phyloP scores from a whole-genome alignment of 2,329 filamentous ascomycete species.

The Tolypocladium sp. region DNA sequence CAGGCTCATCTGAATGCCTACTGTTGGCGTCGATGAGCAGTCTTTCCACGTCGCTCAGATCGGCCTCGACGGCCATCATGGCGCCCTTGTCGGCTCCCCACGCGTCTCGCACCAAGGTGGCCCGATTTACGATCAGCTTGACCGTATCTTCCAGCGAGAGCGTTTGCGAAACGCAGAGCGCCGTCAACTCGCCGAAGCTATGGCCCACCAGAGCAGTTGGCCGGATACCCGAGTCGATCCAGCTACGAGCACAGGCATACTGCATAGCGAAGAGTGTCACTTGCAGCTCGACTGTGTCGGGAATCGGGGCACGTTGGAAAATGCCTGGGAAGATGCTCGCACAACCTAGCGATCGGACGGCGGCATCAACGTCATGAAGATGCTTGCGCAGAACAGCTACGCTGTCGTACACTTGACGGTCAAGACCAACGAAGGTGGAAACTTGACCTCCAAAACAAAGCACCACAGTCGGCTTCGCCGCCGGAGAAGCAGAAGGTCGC shows the following conservation, averaged over 20 bases:
- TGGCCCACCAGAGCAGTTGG: conserved; percentile 21
- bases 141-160: conserved; percentile 21
- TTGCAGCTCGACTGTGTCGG: conserved; percentile 23
- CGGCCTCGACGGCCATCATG: conserved; percentile 29
- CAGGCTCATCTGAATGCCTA: conserved; percentile 7
- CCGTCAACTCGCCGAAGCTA: conserved; percentile 31
- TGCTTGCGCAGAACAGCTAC: conserved; percentile 10
- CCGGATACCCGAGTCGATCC: conserved; percentile 24
- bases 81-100: conserved; percentile 26
- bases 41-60: conserved; percentile 7
- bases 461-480: conserved; percentile 16
- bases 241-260: conserved; percentile 22
- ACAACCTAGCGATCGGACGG: conserved; percentile 6
- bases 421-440: conserved; percentile 17
- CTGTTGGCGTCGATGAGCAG: conserved; percentile 5
- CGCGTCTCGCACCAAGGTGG: conserved; percentile 16
- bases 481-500: not conserved
- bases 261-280: conserved; percentile 28
- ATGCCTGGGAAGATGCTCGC: conserved; percentile 20
- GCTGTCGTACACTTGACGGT: conserved; percentile 17
- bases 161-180: conserved; percentile 23
- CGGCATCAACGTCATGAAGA: conserved; percentile 3
- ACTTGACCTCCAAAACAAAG: conserved; percentile 23
- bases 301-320: conserved; percentile 14
- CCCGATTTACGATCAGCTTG: conserved; percentile 17